A percentile compares a stretch with the other conserved stretches of the same genome.
Conservation (phyloP, 75 land plant genomes). For the Selaginella moellendorffii region DNA sequence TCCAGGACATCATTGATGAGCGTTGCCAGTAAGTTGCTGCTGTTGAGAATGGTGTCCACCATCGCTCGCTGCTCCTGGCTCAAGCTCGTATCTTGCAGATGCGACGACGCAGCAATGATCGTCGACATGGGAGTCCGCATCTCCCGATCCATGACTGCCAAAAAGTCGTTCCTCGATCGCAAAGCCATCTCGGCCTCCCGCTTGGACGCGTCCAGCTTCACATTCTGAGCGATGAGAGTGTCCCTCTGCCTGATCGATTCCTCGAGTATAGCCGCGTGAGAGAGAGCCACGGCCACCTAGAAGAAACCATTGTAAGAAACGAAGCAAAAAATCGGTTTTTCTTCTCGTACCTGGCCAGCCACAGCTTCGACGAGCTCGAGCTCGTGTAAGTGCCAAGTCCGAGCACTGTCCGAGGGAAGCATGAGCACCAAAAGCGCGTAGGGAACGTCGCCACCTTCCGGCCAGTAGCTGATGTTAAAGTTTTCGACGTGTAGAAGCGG, state of each 20-base stretch:
- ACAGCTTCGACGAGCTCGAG: constrained; percentile 87
- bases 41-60: constrained; percentile 81
- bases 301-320: neutral
- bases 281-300: constrained; percentile 93
- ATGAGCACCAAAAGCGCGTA: constrained; percentile 84
- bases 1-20: constrained; percentile 84
- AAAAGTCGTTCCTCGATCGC: constrained; percentile 79
- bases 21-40: constrained; percentile 69
- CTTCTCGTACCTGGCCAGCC: constrained; percentile 83
- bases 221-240: constrained; percentile 71
- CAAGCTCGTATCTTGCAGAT: constrained; percentile 27
- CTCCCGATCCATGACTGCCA: constrained; percentile 95
- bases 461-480: constrained; percentile 62
- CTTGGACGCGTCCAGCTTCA: constrained; percentile 58
- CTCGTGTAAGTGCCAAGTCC: constrained; percentile 86
- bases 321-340: too few relatives aligned
- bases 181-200: constrained; percentile 78
- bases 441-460: constrained; percentile 29
- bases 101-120: constrained; percentile 62
- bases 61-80: constrained; percentile 70
- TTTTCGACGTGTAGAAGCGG: constrained; percentile 55
- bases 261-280: constrained; percentile 88
- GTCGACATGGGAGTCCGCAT: constrained; percentile 93
- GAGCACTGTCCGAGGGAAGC: constrained; percentile 66
- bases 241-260: constrained; percentile 85